Base-by-base conservation (phyloP, 176 grass and related monocot species). In the Juncus effusus region DNA sequence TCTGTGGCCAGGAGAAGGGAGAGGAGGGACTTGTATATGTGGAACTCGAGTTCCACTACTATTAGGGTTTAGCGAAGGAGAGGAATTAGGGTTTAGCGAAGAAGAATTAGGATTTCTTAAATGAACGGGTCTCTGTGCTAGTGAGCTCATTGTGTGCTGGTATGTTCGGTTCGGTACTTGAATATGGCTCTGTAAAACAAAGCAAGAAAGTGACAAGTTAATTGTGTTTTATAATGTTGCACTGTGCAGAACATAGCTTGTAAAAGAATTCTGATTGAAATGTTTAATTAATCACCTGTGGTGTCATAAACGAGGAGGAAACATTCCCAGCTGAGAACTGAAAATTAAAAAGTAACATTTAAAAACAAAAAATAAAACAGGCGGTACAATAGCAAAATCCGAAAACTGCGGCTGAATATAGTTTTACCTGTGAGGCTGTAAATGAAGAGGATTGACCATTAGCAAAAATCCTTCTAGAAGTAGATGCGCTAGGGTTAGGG, bases 401-500 rank as follows among this genome's bases (percentile, higher is more conserved):
- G 19, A 28, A 28, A 28, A 28, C 19, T 28, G 19, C 19, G 19
- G 19, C 19, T 28, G 3, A 69, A 50, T 8, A 59, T 19, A 35
- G 38, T 74, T 68, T 38, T 51, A 45, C 64, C 44, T 56, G 54
- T 70, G 42, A 28, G 62, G 63, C 64, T 53, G 38, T 13, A 64
- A 53, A 70, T 74, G 56, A 63, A 77, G 50, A 38, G 78, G 78
- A 59, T 36, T 40, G 44, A 61, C 40, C 35, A 54, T 73, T 15
- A 13, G 51, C 36, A 63, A 2, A 6, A 45, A 4, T 67, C 40
- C 44, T 61, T 6, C 74, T 69, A 54, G 77, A 16, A 86, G 77
- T 70, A 49, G 60, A 49, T 28, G 11, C 13, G 10, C 56, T 45
- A 36, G 4, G 42, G 38, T 51, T 37, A 40, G 70, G 13, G 52